Evolutionary conservation across 345 rosid species (phyloP).

Genomic region (Moringa oleifera): DNA sequence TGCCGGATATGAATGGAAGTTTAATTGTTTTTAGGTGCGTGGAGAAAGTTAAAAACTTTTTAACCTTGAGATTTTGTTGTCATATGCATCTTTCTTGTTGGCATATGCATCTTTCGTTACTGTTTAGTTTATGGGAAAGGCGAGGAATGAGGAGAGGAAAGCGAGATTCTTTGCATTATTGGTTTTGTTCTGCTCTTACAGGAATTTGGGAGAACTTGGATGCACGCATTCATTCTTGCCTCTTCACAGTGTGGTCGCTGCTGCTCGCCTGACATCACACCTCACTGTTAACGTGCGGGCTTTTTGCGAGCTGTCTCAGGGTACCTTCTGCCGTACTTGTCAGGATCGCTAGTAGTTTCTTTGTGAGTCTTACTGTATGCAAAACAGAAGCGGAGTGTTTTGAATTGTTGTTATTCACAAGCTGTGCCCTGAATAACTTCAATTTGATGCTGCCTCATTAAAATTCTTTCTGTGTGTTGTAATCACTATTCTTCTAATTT

Average conservation of each 20-base stretch:
- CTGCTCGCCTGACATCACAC: conserved; percentile 55
- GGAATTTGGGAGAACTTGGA: conserved; percentile 84
- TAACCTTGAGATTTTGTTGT: too few relatives aligned
- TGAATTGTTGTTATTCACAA: conserved; percentile 15
- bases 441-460: neutral
- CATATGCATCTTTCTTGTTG: too few relatives aligned
- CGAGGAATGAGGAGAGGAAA: neutral
- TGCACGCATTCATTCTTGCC: conserved; percentile 72
- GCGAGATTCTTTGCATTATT: neutral
- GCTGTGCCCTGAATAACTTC: conserved; percentile 15
- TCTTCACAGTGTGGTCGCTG: conserved; percentile 35
- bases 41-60: neutral
- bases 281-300: conserved; percentile 68
- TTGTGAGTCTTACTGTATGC: conserved; percentile 72
- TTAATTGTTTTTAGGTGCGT: neutral
- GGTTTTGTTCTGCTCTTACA: conserved; percentile 22
- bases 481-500: conserved; percentile 1
- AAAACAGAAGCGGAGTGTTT: conserved; percentile 11
- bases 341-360: conserved; percentile 92
- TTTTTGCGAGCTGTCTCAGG: conserved; percentile 90
- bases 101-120: too few relatives aligned
- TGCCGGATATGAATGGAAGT: neutral
- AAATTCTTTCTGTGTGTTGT: conserved; percentile 1
- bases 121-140: neutral
- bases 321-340: conserved; percentile 95